Percentiles rank a stretch among this genome's conserved stretches.
Conservation (phyloP, 192 early-diverging fungal species). For the Entophlyctis luteolus region DNA sequence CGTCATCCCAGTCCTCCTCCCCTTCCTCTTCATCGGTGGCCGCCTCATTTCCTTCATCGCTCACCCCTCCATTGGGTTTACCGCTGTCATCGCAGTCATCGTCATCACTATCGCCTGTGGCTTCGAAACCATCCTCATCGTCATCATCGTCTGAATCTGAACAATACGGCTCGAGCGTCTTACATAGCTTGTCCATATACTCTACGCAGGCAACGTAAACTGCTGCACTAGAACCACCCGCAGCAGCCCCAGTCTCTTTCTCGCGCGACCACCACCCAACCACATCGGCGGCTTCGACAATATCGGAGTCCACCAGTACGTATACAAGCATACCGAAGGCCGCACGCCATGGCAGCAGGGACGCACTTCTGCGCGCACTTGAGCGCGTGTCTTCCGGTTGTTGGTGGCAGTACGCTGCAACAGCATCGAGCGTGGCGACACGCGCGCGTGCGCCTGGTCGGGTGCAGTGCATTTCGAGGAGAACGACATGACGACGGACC, state of each 20-base stretch:
- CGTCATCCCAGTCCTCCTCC: neutral
- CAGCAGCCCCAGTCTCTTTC: neutral
- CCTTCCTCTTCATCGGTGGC: neutral
- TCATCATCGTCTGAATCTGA: neutral
- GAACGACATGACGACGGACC: neutral
- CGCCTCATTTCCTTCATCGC: neutral
- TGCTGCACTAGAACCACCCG: neutral
- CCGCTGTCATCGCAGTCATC: neutral
- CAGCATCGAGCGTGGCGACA: neutral
- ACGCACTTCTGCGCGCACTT: no score
- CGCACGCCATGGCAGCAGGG: neutral
- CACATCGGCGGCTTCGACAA: conserved; percentile 4
- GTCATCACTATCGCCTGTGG: neutral
- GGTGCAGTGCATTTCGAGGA: conserved; percentile 1
- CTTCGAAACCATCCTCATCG: neutral
- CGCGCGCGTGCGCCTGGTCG: neutral
- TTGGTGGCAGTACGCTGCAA: neutral
- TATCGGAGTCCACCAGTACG: conserved; percentile 3
- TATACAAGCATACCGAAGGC: conserved; percentile 13
- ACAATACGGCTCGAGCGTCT: conserved; percentile 9
- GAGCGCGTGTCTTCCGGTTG: no score
- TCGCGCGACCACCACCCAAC: neutral
- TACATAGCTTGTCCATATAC: neutral
- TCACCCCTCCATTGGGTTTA: no score
- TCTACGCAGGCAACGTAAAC: neutral